Conservation (phyloP, 1,139 yeast genomes). For the Blastobotrys arbuscula region DNA sequence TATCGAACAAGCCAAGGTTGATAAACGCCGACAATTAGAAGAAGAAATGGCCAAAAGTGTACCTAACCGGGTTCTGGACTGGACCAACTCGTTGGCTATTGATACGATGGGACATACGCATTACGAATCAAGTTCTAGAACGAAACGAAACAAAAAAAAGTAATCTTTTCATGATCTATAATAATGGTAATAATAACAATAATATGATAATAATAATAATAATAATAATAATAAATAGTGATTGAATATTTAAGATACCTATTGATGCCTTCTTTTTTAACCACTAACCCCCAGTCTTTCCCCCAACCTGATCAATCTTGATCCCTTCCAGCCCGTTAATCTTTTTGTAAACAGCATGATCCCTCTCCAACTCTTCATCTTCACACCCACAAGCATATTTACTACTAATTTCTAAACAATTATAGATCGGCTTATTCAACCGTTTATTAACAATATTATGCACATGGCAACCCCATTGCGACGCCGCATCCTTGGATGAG, state of each 20-base stretch:
- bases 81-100: slow-evolving; percentile 29
- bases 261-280: too few species aligned
- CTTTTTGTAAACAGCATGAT: slow-evolving; percentile 12
- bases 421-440: slow-evolving; percentile 65
- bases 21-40: slow-evolving; percentile 27
- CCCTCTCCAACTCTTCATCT: slow-evolving; percentile 42
- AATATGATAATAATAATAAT: too few species aligned
- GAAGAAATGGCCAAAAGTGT: slow-evolving; percentile 17
- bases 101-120: slow-evolving; percentile 27
- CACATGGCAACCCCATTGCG: slow-evolving; percentile 94
- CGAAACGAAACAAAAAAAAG: slow-evolving; percentile 13
- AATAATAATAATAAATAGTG: too few species aligned
- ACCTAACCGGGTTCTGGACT: slow-evolving; percentile 23
- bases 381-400: slow-evolving; percentile 98
- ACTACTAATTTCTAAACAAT: slow-evolving; percentile 76
- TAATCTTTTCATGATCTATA: too few species aligned
- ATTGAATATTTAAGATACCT: too few species aligned
- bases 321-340: slow-evolving; percentile 7
- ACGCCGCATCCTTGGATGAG: slow-evolving; percentile 69
- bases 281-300: slow-evolving; percentile 14
- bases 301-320: slow-evolving; percentile 13
- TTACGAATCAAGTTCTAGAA: slow-evolving; percentile 21
- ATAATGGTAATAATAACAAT: too few species aligned
- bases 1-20: slow-evolving; percentile 8
- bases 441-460: slow-evolving; percentile 81